Conservation (phyloP, 179 eudicot species). For the Heliamphora pulchella region DNA sequence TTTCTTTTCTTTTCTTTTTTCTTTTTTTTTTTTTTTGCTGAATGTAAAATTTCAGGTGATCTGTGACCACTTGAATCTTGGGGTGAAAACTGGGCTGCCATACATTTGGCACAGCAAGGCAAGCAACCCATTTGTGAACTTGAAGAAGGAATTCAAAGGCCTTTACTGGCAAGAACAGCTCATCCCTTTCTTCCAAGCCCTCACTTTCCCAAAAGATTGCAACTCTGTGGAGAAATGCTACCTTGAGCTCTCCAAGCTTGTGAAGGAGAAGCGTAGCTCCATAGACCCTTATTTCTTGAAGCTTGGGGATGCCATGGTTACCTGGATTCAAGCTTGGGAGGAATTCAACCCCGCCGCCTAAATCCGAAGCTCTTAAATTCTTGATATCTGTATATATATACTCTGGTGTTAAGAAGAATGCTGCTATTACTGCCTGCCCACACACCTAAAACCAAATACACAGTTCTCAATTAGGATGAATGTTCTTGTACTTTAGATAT, state of each 20-base stretch:
- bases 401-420: no score
- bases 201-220: slow-evolving; percentile 23
- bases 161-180: slow-evolving; percentile 32
- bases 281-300: slow-evolving; percentile 28
- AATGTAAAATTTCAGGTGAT: slow-evolving; percentile 21
- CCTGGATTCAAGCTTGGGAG: slow-evolving; percentile 33
- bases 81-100: slow-evolving; percentile 33
- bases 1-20: no score
- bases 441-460: no score
- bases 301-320: slow-evolving; percentile 30
- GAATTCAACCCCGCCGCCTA: slow-evolving; percentile 19
- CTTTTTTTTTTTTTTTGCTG: no score
- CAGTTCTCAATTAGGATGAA: no score
- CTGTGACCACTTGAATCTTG: slow-evolving; percentile 30
- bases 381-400: no score
- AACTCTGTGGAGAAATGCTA: slow-evolving; percentile 29
- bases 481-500: no score
- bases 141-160: slow-evolving; percentile 32
- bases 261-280: slow-evolving; percentile 25
- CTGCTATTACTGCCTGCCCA: no score
- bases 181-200: slow-evolving; percentile 34
- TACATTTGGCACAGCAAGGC: slow-evolving; percentile 38
- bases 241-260: slow-evolving; percentile 28
- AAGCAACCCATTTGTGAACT: slow-evolving; percentile 30
- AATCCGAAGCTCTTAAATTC: no score